Base-by-base conservation (phyloP, 768 basidiomycete species). In the Baorangia bicolor region DNA sequence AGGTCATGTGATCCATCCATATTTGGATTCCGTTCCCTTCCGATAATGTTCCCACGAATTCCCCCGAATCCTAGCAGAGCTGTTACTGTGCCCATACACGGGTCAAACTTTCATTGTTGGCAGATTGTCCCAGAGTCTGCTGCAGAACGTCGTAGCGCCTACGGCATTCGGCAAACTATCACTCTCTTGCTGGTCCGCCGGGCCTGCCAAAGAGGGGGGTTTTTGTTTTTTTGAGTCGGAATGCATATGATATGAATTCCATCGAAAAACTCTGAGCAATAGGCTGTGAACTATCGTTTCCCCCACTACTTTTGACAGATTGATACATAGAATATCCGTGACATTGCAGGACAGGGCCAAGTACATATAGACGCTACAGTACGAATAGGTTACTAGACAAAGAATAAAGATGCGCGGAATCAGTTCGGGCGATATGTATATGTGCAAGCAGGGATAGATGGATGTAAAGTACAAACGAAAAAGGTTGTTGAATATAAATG, bases 21-120 rank as follows among this genome's bases (percentile, higher is more conserved):
- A 40, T 41, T 34, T 54, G 33, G 16, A 43, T 31, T 47, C 58
- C 58, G 50, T 28, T 30, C 55, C 35, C 40, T 49, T 30, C 55
- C 55, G 58, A 35, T 34, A 38, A 33, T 14, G 12, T 40, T 13
- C 5, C 31, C 49, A 28, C 49, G 49, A 39, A 23, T 35, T 49
- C 28, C 42, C n/a, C 42, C 10, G 30, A 30, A 30, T 3, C 30
- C 30, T 30, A 2, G 3, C 30, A 30, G n/a, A n/a, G n/a, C n/a
- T n/a, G n/a, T n/a, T n/a, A n/a, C n/a, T n/a, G n/a, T n/a, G n/a
- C n/a, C n/a, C n/a, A n/a, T n/a, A n/a, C n/a, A n/a, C n/a, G n/a
- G n/a, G n/a, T n/a, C n/a, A n/a, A n/a, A n/a, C n/a, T n/a, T n/a
- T n/a, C n/a, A n/a, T n/a, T n/a, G n/a, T n/a, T n/a, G n/a, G n/a